Base-by-base conservation (phyloP, 306 rosid genomes). In the Inga oerstediana region DNA sequence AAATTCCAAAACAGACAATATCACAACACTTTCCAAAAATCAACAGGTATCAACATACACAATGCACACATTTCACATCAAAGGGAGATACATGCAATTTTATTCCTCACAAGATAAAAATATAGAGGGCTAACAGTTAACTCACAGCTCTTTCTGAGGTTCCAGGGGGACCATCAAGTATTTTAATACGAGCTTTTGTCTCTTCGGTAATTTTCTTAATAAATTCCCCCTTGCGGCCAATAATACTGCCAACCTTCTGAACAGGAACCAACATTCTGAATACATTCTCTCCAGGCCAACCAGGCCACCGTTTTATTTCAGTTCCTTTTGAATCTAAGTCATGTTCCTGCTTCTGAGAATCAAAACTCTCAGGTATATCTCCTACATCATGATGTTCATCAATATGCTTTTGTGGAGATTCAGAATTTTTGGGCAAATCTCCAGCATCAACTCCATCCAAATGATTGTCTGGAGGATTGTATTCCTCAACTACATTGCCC, bases 281-380 rank as follows among this genome's bases (percentile, higher is more conserved):
- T 80, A 97, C 97, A 72, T 97, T 97, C 86, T 97, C 98, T 10
- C 98, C 98, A 32, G 99, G 99, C 99, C 99, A 97, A 52, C 99
- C 98, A 19, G 98, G 97, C 99, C 99, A 97, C 90, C 84, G 94
- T 80, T 91, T 94, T 79, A 82, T 88, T 66, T 90, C 96, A 86
- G 70, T 88, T 76, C 83, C 92, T 71, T 76, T 75, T 2, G 88
- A 67, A 73, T 87, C 91, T 65, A 84, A 87, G 20, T 84, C 85
- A 5, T 64, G 71, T 24, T 37, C 91, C 58, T 65, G 84, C 75
- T 81, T 89, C 52, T 86, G 89, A 72, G 89, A 54, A 54, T 46
- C 86, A 37, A 78, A 83, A 66, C 49, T 78, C 72, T 87, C 88
- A 17, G 85, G 71, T 59, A 77, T 77, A 5, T 86, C 89, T 58